Evolutionary conservation across 2,329 filamentous ascomycete species (phyloP).

Genomic region (Scedosporium aurantiacum): DNA sequence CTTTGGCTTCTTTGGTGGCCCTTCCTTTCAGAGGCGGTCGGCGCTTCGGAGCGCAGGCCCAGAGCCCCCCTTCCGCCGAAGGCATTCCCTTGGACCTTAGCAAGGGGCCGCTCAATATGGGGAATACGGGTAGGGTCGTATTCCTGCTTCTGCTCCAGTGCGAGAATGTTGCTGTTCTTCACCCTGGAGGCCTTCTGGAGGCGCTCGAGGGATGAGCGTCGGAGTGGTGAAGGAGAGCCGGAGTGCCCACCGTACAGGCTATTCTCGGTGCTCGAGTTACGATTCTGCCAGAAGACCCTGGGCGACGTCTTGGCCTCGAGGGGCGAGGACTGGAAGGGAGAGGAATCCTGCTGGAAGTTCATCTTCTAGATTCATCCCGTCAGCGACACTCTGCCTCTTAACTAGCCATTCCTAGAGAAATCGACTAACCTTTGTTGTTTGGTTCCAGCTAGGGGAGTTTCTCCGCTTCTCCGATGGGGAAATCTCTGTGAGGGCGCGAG

Average conservation of each 20-base stretch:
- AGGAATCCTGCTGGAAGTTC: slow-evolving; percentile 60
- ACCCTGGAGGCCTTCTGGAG: slow-evolving; percentile 90
- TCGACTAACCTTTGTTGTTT: slow-evolving; percentile 54
- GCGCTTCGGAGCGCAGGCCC: slow-evolving; percentile 39
- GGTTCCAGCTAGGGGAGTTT: slow-evolving; percentile 88
- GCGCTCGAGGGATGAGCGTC: slow-evolving; percentile 87
- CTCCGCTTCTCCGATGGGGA: slow-evolving; percentile 74
- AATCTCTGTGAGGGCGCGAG: slow-evolving; percentile 79
- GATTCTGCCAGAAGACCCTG: slow-evolving; percentile 81
- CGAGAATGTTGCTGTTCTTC: slow-evolving; percentile 96
- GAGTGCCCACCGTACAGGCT: slow-evolving; percentile 45
- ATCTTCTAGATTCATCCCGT: slow-evolving; percentile 44
- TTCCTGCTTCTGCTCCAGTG: slow-evolving; percentile 81
- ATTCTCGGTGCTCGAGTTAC: slow-evolving; percentile 63
- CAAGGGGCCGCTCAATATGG: slow-evolving; percentile 70
- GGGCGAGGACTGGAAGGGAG: slow-evolving; percentile 78
- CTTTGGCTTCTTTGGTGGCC: slow-evolving; percentile 44
- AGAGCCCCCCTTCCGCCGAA: slow-evolving; percentile 48
- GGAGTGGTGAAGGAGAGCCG: slow-evolving; percentile 58
- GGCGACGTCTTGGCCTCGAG: slow-evolving; percentile 60
- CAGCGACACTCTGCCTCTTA: slow-evolving; percentile 13
- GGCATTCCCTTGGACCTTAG: slow-evolving; percentile 63
- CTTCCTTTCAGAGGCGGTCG: slow-evolving; percentile 19
- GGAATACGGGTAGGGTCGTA: slow-evolving; percentile 76
- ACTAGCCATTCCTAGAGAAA: neutral